Base-by-base conservation (phyloP, 305 asterid genomes). In the Plantago coronopus region DNA sequence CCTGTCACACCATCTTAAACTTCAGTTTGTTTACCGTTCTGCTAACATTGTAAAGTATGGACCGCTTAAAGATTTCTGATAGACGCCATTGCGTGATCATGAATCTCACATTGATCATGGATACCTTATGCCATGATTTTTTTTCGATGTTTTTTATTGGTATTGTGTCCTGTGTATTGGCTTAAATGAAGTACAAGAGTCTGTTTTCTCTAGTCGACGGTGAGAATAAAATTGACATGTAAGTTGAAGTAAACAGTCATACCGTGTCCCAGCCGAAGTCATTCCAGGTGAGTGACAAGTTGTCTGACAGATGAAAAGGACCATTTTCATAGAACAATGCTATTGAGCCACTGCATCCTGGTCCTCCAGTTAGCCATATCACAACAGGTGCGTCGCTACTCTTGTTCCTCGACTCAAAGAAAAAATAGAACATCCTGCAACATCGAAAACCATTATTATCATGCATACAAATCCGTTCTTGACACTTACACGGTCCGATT, bases 201-300 rank as follows among this genome's bases (percentile, higher is more conserved):
- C 12, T 12, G 21, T 50, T 31, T 8, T 50, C 57, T 50, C 11
- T 10, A 50, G 23, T 27, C 57, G n/a, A n/a, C n/a, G n/a, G n/a
- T n/a, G 54, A 38, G 10, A 15, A 44, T 44, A 51, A 48, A 50
- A 63, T 37, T 58, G 50, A 18, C 23, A 44, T 27, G 22, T 50
- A 18, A 14, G 21, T 64, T 37, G 37, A 13, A 19, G 19, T 25
- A 55, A 18, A 0, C 6, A 47, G 21, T n/a, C 12, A 42, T 64
- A 87, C 96, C 89, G 79, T 74, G 61, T 88, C 91, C 95, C 96
- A 88, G 17, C 96, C 96, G 29, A 71, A 88, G 20, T 85, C 72
- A 62, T 85, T 88, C 87, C 83, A 85, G 4, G 31, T 72, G 42
- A 88, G 85, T 19, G 91, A 74, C 43, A 68, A 57, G 57, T 77